Conservation (phyloP, 2,329 filamentous ascomycete genomes). For the Botrytis medusae region DNA sequence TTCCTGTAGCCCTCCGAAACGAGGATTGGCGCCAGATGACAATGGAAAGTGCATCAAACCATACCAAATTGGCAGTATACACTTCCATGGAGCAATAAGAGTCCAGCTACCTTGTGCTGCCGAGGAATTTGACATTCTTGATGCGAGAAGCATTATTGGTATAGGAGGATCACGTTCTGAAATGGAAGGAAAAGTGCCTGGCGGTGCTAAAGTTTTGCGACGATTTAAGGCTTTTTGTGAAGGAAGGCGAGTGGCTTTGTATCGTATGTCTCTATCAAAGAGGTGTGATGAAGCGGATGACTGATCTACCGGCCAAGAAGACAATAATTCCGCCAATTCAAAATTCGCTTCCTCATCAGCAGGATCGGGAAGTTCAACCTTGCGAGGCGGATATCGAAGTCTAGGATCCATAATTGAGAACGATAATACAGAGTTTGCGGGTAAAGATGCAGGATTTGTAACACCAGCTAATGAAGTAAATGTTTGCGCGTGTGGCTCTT, state of each 20-base stretch:
- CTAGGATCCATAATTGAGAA: slow-evolving; percentile 80
- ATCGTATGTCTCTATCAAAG: slow-evolving; percentile 67
- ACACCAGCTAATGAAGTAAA: slow-evolving; percentile 57
- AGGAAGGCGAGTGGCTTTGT: slow-evolving; percentile 63
- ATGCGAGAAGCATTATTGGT: slow-evolving; percentile 70
- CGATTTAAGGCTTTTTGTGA: slow-evolving; percentile 81
- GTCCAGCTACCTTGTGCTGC: slow-evolving; percentile 73
- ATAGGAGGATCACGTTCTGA: slow-evolving; percentile 69
- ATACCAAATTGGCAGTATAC: slow-evolving; percentile 82
- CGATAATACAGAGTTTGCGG: slow-evolving; percentile 65
- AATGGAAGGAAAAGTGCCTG: slow-evolving; percentile 61
- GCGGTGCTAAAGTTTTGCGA: slow-evolving; percentile 62
- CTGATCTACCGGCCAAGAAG: slow-evolving; percentile 66
- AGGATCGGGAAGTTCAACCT: slow-evolving; percentile 44
- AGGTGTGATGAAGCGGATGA: slow-evolving; percentile 51
- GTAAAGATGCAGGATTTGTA: slow-evolving; percentile 68
- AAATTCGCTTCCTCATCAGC: slow-evolving; percentile 42
- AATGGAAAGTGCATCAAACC: slow-evolving; percentile 79
- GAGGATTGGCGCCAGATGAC: slow-evolving; percentile 74
- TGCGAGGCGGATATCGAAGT: slow-evolving; percentile 70
- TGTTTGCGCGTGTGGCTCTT: slow-evolving; percentile 47
- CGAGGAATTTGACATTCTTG: slow-evolving; percentile 48
- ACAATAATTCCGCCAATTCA: slow-evolving; percentile 58
- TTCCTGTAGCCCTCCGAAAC: slow-evolving; percentile 81
- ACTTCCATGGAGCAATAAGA: slow-evolving; percentile 86